phyloP scores from a whole-genome alignment of 106 monocot genomes.

The Allium cepa region DNA sequence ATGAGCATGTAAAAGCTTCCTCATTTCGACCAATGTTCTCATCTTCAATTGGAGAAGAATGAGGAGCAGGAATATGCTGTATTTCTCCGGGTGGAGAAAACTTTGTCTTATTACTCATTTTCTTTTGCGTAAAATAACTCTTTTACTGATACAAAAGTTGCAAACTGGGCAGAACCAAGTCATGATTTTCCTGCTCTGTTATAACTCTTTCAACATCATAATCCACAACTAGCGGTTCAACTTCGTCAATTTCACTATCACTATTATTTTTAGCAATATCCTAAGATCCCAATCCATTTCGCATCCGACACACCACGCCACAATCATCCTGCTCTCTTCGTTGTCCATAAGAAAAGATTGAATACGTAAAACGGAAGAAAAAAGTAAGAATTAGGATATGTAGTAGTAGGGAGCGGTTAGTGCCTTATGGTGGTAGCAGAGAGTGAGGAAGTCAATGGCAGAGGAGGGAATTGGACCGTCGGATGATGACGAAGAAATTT shows the following conservation, averaged over 20 bases:
- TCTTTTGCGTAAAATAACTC: slow-evolving; percentile 86
- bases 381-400: not conserved
- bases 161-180: slow-evolving; percentile 86
- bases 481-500: slow-evolving; percentile 8
- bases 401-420: slow-evolving; percentile 71
- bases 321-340: too few relatives aligned
- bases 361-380: too few relatives aligned
- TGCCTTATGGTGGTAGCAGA: slow-evolving; percentile 54
- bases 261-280: not conserved
- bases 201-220: slow-evolving; percentile 63
- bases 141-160: slow-evolving; percentile 80
- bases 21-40: slow-evolving; percentile 2
- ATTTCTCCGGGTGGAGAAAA: slow-evolving; percentile 32
- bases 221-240: slow-evolving; percentile 14
- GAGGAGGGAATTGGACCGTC: slow-evolving; percentile 10
- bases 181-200: slow-evolving; percentile 87
- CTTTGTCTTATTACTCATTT: slow-evolving; percentile 38
- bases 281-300: slow-evolving; percentile 16
- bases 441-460: slow-evolving; percentile 6
- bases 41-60: not conserved
- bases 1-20: slow-evolving; percentile 77
- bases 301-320: too few relatives aligned
- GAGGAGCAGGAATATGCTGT: slow-evolving; percentile 15
- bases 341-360: too few relatives aligned
- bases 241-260: not conserved